Percentiles rank a stretch among this genome's conserved stretches.
phyloP scores from a whole-genome alignment of 352 stramenopile genomes.

The Phytophthora quininea region DNA sequence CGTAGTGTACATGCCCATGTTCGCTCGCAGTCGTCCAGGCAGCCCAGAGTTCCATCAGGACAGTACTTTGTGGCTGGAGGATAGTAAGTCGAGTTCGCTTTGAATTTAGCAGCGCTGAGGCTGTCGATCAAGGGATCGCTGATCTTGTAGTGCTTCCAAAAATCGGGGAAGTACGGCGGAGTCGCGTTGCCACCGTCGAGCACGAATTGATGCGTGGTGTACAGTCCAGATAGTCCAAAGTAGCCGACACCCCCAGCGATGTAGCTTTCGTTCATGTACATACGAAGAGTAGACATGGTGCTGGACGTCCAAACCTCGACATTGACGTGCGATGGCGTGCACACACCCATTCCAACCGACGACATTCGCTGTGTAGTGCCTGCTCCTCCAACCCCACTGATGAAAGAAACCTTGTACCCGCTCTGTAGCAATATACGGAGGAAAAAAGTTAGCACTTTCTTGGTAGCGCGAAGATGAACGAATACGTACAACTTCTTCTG shows the following conservation, averaged over 20 bases:
- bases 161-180: slow-evolving; percentile 40
- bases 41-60: slow-evolving; percentile 44
- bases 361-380: slow-evolving; percentile 42
- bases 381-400: slow-evolving; percentile 1
- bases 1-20: slow-evolving; percentile 49
- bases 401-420: slow-evolving; percentile 44
- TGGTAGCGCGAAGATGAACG: too few species aligned
- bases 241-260: slow-evolving; percentile 41
- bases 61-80: slow-evolving; percentile 35
- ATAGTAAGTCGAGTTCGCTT: slow-evolving; percentile 36
- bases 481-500: slow-evolving; percentile 41
- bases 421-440: slow-evolving; percentile 9
- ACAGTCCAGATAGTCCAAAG: slow-evolving; percentile 49
- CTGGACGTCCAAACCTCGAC: slow-evolving; percentile 55
- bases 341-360: slow-evolving; percentile 37
- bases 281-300: slow-evolving; percentile 32
- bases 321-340: slow-evolving; percentile 63
- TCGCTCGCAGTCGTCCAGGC: slow-evolving; percentile 49
- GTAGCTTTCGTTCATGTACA: slow-evolving; percentile 66
- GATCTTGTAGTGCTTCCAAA: slow-evolving; percentile 57
- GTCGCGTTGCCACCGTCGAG: slow-evolving; percentile 13
- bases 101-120: slow-evolving; percentile 31
- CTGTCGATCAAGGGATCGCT: slow-evolving; percentile 43
- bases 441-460: background rate
- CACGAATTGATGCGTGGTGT: slow-evolving; percentile 52